A percentile compares a stretch with the other conserved stretches of the same genome.
Evolutionary conservation across 208 protist genomes (phyloP).

Genomic region (Angomonas deanei): DNA sequence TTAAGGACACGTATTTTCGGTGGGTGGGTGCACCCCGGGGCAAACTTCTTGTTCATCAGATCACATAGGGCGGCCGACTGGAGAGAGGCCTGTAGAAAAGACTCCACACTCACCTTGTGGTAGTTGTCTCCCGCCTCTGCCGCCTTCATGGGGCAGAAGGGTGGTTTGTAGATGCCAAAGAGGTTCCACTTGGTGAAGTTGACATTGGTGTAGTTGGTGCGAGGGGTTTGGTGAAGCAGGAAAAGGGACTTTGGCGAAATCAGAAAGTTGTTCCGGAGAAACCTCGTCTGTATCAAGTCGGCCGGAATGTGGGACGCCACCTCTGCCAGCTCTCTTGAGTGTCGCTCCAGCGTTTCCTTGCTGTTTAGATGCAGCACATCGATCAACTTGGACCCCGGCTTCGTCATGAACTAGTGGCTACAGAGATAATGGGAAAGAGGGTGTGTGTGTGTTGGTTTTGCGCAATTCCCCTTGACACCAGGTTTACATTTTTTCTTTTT

Average conservation of each 20-base stretch:
- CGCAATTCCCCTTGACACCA: background rate
- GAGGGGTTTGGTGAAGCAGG: slow-evolving; percentile 18
- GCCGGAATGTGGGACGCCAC: slow-evolving; percentile 38
- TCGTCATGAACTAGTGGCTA: slow-evolving; percentile 35
- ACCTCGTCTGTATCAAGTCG: slow-evolving; percentile 62
- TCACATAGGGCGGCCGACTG: slow-evolving; percentile 45
- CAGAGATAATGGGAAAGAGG: background rate
- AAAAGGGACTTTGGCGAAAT: slow-evolving; percentile 70
- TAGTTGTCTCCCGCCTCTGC: slow-evolving; percentile 59
- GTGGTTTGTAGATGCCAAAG: slow-evolving; percentile 84
- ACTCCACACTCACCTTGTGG: slow-evolving; percentile 77
- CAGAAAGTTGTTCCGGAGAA: slow-evolving; percentile 73
- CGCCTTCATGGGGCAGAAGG: slow-evolving; percentile 85
- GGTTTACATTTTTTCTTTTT: background rate
- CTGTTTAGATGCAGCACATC: slow-evolving; percentile 77
- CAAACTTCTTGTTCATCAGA: slow-evolving; percentile 13
- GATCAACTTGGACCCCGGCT: slow-evolving; percentile 42
- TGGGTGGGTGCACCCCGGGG: slow-evolving; percentile 10
- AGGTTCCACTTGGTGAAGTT: slow-evolving; percentile 35
- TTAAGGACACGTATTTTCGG: slow-evolving; percentile 67
- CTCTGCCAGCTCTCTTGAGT: slow-evolving; percentile 45
- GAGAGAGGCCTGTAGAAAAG: slow-evolving; percentile 64
- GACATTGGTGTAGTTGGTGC: background rate
- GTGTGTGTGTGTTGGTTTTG: background rate
- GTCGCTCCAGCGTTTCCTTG: slow-evolving; percentile 39